Percentiles rank a stretch among this genome's conserved stretches.
Evolutionary conservation across 306 rosid genomes (phyloP).

Genomic region (Comarum palustre): DNA sequence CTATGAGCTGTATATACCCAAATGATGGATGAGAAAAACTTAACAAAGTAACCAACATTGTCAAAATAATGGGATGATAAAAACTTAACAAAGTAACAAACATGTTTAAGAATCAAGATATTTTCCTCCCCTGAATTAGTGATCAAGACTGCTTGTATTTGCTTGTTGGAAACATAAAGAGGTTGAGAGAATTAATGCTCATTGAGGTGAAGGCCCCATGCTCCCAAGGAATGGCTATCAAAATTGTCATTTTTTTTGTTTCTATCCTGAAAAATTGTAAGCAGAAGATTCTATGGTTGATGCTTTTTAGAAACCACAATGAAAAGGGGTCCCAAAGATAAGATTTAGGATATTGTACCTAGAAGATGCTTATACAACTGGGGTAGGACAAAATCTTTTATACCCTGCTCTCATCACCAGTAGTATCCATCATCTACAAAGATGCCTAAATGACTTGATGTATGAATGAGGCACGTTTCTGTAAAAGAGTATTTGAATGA

Average conservation of each 20-base stretch:
- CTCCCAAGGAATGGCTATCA: not conserved
- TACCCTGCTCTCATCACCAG: not conserved
- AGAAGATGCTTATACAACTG: not conserved
- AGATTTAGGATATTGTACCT: not conserved
- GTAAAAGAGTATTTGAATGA: not conserved
- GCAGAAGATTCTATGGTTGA: not conserved
- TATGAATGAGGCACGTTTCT: not conserved
- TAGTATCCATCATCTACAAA: constrained; percentile 3
- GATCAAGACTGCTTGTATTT: constrained; percentile 5
- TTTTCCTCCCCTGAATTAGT: not conserved
- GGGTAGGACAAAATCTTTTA: constrained; percentile 4
- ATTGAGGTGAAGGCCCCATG: constrained; percentile 9
- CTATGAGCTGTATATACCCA: not conserved
- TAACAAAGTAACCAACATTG: not conserved
- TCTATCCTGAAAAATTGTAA: not conserved
- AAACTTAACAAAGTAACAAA: not conserved
- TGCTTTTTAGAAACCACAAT: not conserved
- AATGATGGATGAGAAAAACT: not conserved
- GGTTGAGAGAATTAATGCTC: not conserved
- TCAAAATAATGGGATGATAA: not conserved
- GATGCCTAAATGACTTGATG: no score
- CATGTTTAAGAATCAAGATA: constrained; percentile 4
- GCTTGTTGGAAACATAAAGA: constrained; percentile 8
- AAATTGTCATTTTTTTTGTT: not conserved
- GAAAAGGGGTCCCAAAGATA: not conserved